Percentiles rank a stretch among this genome's conserved stretches.
These are phyloP conservation scores for Calonectria hongkongensis DNA, from an alignment of 2,329 filamentous ascomycete species.

Conservation along the genomic window DNA sequence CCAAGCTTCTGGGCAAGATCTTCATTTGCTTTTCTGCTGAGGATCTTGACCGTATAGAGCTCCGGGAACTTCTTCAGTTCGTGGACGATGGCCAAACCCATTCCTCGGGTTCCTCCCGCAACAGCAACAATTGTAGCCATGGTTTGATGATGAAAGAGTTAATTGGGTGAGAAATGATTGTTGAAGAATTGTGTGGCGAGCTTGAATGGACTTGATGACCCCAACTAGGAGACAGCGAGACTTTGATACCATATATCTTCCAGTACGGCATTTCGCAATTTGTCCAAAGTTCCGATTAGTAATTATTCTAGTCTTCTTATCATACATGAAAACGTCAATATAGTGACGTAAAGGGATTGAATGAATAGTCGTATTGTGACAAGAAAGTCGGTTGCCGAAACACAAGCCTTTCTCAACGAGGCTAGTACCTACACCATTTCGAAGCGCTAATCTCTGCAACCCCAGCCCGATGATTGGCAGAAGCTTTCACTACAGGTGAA, in stretches of 20 bases:
- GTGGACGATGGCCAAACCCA: conserved; percentile 16
- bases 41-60: conserved; percentile 5
- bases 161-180: neutral
- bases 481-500: neutral
- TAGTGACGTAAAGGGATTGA: neutral
- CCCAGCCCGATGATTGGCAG: neutral
- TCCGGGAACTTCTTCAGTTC: neutral
- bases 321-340: too few species aligned
- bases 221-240: too few species aligned
- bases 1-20: conserved; percentile 3
- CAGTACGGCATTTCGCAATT: neutral
- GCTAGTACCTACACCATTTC: conserved; percentile 24
- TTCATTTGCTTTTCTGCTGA: conserved; percentile 6
- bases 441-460: neutral
- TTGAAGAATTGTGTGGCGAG: neutral
- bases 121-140: conserved; percentile 10
- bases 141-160: neutral
- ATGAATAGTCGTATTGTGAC: neutral
- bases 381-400: neutral
- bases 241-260: neutral
- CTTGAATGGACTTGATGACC: neutral
- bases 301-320: neutral
- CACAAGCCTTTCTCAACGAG: neutral
- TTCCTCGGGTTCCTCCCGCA: conserved; percentile 6
- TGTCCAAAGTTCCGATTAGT: neutral